Evolutionary conservation across 768 basidiomycete genomes (phyloP).

Genomic region (Lactifluus piperatus): DNA sequence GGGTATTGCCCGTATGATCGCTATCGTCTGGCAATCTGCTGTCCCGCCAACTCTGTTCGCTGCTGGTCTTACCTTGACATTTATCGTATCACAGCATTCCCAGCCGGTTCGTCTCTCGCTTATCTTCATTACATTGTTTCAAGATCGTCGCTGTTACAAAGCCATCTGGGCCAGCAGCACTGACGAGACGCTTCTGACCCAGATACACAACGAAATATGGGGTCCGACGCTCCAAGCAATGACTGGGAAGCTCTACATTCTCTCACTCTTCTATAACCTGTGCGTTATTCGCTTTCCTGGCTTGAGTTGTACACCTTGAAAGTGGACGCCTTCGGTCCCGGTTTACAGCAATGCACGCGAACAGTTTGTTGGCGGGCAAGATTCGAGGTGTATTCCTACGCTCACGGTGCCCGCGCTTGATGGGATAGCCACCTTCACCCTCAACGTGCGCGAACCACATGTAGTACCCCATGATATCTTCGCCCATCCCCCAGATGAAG

Average conservation of each 20-base stretch:
- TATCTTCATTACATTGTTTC: neutral
- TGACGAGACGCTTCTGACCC: neutral
- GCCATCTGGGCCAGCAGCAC: neutral
- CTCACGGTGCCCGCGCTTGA: neutral
- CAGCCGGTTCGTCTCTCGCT: neutral
- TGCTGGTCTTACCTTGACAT: neutral
- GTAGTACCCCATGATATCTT: neutral
- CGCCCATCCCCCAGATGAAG: neutral
- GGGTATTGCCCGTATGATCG: neutral
- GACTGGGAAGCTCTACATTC: slow-evolving; percentile 1
- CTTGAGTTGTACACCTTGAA: slow-evolving; percentile 9
- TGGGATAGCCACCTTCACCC: neutral
- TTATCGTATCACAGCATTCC: neutral
- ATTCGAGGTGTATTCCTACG: neutral
- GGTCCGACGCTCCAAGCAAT: slow-evolving; percentile 1
- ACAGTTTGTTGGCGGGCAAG: neutral
- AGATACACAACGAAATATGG: neutral
- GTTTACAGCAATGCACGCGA: neutral
- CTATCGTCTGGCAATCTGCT: slow-evolving; percentile 5
- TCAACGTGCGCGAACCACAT: neutral
- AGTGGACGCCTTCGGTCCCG: slow-evolving; percentile 1
- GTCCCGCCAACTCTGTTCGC: slow-evolving; percentile 1
- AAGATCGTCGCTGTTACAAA: no score
- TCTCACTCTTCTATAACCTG: slow-evolving; percentile 4
- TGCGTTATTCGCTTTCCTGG: neutral